Percentiles rank a stretch among this genome's conserved stretches.
Conservation (phyloP, 1,284 basidiomycete genomes). For the Peniophora sp. region DNA sequence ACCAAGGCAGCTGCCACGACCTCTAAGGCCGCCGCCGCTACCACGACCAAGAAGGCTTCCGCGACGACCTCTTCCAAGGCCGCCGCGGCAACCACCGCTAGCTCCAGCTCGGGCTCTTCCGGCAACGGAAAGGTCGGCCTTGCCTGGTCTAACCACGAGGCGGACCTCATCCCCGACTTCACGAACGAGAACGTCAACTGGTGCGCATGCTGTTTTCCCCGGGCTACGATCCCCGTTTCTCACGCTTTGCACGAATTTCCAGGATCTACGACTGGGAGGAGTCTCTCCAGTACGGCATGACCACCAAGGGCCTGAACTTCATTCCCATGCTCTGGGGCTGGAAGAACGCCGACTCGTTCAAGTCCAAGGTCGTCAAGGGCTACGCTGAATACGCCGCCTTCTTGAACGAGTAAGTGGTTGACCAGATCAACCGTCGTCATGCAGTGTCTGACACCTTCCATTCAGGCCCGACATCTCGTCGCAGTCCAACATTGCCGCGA, state of each 20-base stretch:
- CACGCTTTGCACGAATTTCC: conserved; percentile 1
- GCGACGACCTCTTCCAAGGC: conserved; percentile 5
- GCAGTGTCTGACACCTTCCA: conserved; percentile 2
- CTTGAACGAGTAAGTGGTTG: conserved; percentile 58
- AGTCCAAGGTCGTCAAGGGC: conserved; percentile 34
- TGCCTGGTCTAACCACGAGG: conserved; percentile 55
- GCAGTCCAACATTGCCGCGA: conserved; percentile 56
- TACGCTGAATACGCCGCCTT: conserved; percentile 50
- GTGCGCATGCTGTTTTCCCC: conserved; percentile 26
- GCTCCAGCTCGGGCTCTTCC: conserved; percentile 12
- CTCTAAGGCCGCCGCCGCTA: not conserved
- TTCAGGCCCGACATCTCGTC: conserved; percentile 49
- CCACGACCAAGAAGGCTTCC: conserved; percentile 3
- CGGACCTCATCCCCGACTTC: conserved; percentile 37
- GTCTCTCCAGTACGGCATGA: conserved; percentile 11
- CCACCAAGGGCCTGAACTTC: conserved; percentile 35
- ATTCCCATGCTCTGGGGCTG: conserved; percentile 68
- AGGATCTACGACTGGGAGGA: conserved; percentile 59
- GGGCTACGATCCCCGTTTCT: not conserved
- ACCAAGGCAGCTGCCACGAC: conserved; percentile 11
- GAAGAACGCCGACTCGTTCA: conserved; percentile 36
- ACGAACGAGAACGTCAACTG: conserved; percentile 32
- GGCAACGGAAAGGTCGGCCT: conserved; percentile 47
- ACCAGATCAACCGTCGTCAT: not conserved
- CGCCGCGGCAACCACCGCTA: conserved; percentile 11